Conservation (phyloP, 495 filamentous ascomycete species). For the Penicillium simplicissimum region DNA sequence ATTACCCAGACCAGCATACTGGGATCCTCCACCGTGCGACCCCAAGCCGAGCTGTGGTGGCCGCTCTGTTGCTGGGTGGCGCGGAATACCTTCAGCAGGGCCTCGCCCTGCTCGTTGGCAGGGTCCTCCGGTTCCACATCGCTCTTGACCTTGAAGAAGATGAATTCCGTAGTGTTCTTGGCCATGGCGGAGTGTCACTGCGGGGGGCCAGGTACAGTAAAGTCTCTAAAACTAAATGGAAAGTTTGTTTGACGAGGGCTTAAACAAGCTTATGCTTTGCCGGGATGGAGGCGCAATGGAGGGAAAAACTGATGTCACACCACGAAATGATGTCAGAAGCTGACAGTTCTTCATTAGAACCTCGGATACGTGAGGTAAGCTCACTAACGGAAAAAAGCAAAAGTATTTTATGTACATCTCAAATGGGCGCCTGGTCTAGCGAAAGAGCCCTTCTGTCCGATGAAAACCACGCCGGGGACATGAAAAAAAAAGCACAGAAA, state of each 20-base stretch:
- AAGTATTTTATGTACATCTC: constrained; percentile 7
- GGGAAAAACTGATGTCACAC: constrained; percentile 19
- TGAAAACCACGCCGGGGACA: constrained; percentile 11
- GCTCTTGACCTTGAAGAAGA: constrained; percentile 42
- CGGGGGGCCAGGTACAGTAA: neutral
- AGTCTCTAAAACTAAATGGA: too few species aligned
- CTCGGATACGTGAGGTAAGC: neutral
- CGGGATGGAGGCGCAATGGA: neutral
- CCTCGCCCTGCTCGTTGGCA: constrained; percentile 33
- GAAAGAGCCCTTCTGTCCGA: neutral
- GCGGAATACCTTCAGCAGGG: constrained; percentile 32
- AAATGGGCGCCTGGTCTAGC: neutral
- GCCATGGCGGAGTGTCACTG: constrained; percentile 18
- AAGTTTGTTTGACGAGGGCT: neutral
- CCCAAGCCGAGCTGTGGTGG: constrained; percentile 43
- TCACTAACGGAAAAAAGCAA: neutral
- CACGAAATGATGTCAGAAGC: constrained; percentile 26
- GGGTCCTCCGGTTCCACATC: constrained; percentile 46
- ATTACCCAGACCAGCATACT: constrained; percentile 42
- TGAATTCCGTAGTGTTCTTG: constrained; percentile 37
- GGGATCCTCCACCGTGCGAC: constrained; percentile 39
- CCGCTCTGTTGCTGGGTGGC: constrained; percentile 37
- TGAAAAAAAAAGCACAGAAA: neutral
- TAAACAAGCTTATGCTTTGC: neutral
- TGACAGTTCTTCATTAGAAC: constrained; percentile 3